Base-by-base conservation (phyloP, 2,329 filamentous ascomycete genomes). In the Paraphaeosphaeria sporulosa region DNA sequence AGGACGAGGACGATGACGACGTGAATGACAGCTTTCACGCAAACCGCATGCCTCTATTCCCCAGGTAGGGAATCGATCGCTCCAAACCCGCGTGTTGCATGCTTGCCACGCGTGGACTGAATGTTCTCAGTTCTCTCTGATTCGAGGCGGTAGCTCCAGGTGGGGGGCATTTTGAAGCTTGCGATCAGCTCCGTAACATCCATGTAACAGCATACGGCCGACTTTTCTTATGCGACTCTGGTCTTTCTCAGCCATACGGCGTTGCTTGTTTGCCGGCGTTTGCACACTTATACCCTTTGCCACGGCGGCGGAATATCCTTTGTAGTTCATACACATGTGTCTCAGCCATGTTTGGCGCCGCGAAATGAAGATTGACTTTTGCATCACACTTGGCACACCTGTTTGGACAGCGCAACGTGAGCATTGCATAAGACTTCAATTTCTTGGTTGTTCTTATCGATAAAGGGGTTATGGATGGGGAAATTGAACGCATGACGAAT, bases 1-100 rank as follows among this genome's bases (percentile, higher is more conserved):
- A 40, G 1, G 68, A 73, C 34, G 67, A 40, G 2, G 36, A 69
- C 27, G 66, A 68, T 10, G 74, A 55, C 32, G 42, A 74, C 15
- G 62, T 71, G 56, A 72, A 75, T 25, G 71, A 73, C 40, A 73
- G 76, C 32, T 69, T 67, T 8, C 71, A 69, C 58, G 66, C 68
- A 17, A 72, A 75, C 23, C 19, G 38, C 32, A 52, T 27, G 46
- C 32, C 30, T 27, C 61, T 55, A 59, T 64, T 38, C 46, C 30
- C 43, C 44, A 54, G 61, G 57, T 64, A 57, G 56, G 5, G 36
- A 38, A 42, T 21, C 15, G 32, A 52, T 23, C 3, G 32, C 17
- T 50, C n/a, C 21, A n/a, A 2, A 38, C 21, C 17, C n/a, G 23
- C 32, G 40, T 19, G 6, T 40, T 40, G 46, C 19, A 21, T 21